A percentile compares a stretch with the other conserved stretches of the same genome.
These are phyloP conservation scores for Gyrodon lividus DNA, from an alignment of 768 basidiomycete genomes.

Conservation along the genomic window DNA sequence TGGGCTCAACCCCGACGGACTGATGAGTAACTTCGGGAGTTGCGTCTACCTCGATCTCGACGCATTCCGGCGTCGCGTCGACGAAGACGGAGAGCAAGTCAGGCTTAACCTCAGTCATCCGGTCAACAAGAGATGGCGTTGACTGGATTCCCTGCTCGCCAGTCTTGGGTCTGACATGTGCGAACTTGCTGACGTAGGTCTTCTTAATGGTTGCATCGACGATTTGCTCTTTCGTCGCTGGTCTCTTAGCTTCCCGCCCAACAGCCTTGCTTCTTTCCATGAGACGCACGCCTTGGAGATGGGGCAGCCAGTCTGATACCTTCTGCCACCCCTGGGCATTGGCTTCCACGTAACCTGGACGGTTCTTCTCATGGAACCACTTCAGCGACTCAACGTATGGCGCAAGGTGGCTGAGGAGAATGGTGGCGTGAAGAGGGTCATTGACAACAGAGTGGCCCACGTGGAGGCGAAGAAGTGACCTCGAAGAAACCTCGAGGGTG, in stretches of 20 bases:
- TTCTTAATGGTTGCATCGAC: conserved; percentile 54
- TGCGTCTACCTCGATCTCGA: conserved; percentile 48
- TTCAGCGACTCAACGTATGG: conserved; percentile 67
- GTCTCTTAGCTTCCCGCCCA: conserved; percentile 15
- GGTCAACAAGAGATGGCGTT: conserved; percentile 35
- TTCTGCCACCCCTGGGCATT: conserved; percentile 70
- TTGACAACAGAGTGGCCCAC: conserved; percentile 72
- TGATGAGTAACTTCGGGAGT: conserved; percentile 34
- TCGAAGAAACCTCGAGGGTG: conserved; percentile 52
- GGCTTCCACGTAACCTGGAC: conserved; percentile 65
- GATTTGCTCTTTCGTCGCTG: conserved; percentile 36
- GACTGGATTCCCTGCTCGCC: conserved; percentile 38
- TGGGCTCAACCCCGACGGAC: conserved; percentile 28
- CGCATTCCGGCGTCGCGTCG: conserved; percentile 51
- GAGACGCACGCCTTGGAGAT: conserved; percentile 63
- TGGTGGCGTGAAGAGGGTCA: conserved; percentile 67
- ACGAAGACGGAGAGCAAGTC: conserved; percentile 41
- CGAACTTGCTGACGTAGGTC: conserved; percentile 38
- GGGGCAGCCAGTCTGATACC: conserved; percentile 67
- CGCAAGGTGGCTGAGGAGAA: conserved; percentile 76
- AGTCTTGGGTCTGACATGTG: conserved; percentile 40
- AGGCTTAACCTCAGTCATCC: conserved; percentile 41
- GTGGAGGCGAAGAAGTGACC: conserved; percentile 67
- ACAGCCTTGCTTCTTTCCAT: conserved; percentile 52
- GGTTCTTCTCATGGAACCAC: conserved; percentile 77